Conservation (phyloP, 306 rosid genomes). For the Trichosanthes cucumerina region DNA sequence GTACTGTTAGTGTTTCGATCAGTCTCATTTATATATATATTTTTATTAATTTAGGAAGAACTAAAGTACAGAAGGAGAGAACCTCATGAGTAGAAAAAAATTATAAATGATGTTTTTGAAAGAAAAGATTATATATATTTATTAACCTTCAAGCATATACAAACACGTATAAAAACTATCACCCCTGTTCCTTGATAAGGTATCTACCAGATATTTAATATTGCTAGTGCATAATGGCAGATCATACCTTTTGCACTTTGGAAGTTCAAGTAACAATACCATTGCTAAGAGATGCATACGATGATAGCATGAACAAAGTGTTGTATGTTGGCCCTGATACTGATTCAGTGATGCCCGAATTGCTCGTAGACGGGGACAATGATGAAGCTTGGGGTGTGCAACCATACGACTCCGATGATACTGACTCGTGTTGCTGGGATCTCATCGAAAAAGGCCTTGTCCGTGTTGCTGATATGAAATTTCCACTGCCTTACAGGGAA, state of each 20-base stretch:
- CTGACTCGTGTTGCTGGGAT: conserved; percentile 43
- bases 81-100: background rate
- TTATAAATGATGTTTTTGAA: background rate
- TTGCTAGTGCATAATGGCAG: conserved; percentile 23
- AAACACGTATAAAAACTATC: background rate
- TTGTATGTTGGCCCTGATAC: conserved; percentile 84
- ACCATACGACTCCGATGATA: conserved; percentile 69
- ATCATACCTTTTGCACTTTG: conserved; percentile 54
- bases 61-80: background rate
- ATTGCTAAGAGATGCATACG: conserved; percentile 65
- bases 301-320: conserved; percentile 58
- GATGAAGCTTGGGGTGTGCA: conserved; percentile 90
- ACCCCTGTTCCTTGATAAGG: background rate
- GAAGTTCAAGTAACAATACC: conserved; percentile 58
- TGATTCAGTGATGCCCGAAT: conserved; percentile 54
- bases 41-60: background rate
- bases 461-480: conserved; percentile 71
- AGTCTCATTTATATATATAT: background rate
- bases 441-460: conserved; percentile 69
- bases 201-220: background rate
- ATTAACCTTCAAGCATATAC: conserved; percentile 8
- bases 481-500: conserved; percentile 51
- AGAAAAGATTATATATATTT: background rate
- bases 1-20: background rate
- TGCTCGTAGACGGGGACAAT: conserved; percentile 47